Conservation (phyloP, 805 yeast genomes). For the Millerozyma acaciae region DNA sequence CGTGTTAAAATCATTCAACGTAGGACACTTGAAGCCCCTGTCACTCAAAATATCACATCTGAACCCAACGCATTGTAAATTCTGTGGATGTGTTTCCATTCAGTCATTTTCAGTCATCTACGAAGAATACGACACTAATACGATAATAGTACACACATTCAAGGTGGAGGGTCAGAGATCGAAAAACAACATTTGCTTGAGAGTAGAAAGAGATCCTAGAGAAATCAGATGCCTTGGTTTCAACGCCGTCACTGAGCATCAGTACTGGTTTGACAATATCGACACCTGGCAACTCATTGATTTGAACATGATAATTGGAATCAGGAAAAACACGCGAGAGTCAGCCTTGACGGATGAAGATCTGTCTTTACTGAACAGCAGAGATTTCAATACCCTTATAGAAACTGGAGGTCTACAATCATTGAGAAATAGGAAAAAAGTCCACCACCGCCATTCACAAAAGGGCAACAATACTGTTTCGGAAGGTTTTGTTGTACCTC, state of each 20-base stretch:
- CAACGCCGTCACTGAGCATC: conserved; percentile 66
- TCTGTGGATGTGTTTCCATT: conserved; percentile 86
- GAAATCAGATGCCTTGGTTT: conserved; percentile 89
- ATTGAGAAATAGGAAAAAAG: conserved; percentile 16
- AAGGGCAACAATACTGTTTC: not conserved
- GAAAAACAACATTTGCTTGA: conserved; percentile 72
- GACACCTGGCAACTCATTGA: conserved; percentile 80
- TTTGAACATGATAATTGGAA: conserved; percentile 70
- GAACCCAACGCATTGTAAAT: conserved; percentile 83
- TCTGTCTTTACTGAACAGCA: too few relatives aligned
- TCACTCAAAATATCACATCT: conserved; percentile 71
- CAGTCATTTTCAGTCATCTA: conserved; percentile 70
- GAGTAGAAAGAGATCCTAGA: conserved; percentile 90
- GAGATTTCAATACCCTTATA: not conserved
- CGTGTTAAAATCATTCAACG: conserved; percentile 53
- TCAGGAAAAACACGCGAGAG: conserved; percentile 21
- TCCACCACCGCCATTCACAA: too few relatives aligned
- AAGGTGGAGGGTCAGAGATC: conserved; percentile 64
- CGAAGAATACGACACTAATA: conserved; percentile 52
- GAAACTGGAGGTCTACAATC: conserved; percentile 15
- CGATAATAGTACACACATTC: conserved; percentile 69
- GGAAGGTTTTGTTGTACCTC: conserved; percentile 73
- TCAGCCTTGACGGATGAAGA: conserved; percentile 16
- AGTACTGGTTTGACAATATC: conserved; percentile 61
- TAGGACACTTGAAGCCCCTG: conserved; percentile 59